Percentiles rank a stretch among this genome's conserved stretches.
phyloP scores from a whole-genome alignment of 2,329 filamentous ascomycete genomes.

The Talaromyces piceae region DNA sequence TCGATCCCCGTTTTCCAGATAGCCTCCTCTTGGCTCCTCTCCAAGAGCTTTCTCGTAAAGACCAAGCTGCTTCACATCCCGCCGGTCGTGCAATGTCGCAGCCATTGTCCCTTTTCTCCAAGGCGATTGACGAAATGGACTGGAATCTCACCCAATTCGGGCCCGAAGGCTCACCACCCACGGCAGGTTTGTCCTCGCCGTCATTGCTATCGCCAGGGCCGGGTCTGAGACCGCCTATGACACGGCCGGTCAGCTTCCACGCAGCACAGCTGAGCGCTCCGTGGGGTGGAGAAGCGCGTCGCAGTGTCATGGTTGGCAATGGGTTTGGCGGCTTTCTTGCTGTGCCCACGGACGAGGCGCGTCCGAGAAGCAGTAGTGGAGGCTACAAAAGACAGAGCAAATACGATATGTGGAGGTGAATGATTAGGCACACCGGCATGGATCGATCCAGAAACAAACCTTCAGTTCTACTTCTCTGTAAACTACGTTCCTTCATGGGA shows the following conservation, averaged over 20 bases:
- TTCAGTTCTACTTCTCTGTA: no score
- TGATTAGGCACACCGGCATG: background rate
- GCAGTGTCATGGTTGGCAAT: conserved; percentile 59
- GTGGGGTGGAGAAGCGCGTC: conserved; percentile 54
- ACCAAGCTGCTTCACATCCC: conserved; percentile 20
- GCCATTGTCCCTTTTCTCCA: conserved; percentile 56
- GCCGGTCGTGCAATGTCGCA: conserved; percentile 41
- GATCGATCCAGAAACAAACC: no score
- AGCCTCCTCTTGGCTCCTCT: conserved; percentile 67
- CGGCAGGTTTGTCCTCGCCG: background rate
- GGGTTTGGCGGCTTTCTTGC: conserved; percentile 60
- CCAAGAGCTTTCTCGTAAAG: conserved; percentile 43
- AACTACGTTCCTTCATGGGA: no score
- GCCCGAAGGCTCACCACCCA: conserved; percentile 33
- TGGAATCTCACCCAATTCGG: conserved; percentile 60
- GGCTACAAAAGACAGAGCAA: conserved; percentile 24
- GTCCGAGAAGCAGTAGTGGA: conserved; percentile 29
- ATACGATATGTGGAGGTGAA: conserved; percentile 33
- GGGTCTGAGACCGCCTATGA: conserved; percentile 30
- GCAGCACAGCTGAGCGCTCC: conserved; percentile 44
- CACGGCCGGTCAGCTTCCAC: conserved; percentile 41
- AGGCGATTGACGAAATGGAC: conserved; percentile 59
- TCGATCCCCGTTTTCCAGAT: conserved; percentile 76
- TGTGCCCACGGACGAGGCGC: conserved; percentile 48
- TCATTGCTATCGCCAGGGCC: conserved; percentile 16